Conservation (phyloP, 495 filamentous ascomycete species). For the Daldinia childiae region DNA sequence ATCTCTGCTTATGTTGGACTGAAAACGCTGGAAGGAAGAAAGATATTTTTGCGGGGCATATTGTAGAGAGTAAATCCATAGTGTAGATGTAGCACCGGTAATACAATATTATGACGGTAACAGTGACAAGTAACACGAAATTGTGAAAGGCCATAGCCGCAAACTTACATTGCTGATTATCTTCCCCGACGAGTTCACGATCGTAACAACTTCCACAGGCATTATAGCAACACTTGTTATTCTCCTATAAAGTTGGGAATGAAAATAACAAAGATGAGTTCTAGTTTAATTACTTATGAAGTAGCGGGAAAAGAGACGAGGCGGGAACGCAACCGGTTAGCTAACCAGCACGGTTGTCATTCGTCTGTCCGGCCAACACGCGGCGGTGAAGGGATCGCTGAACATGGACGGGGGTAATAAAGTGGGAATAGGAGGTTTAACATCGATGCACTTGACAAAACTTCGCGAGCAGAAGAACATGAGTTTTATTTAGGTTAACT, state of each 20-base stretch:
- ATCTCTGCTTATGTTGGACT: constrained; percentile 1
- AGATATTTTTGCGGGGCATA: constrained; percentile 29
- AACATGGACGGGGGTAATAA: constrained; percentile 39
- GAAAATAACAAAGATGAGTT: constrained; percentile 11
- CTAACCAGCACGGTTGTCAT: constrained; percentile 36
- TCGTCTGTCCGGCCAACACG: constrained; percentile 31
- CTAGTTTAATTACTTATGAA: constrained; percentile 35
- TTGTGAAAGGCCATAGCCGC: not conserved
- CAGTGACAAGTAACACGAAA: constrained; percentile 8
- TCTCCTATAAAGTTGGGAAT: constrained; percentile 21
- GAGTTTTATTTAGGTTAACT: constrained; percentile 18
- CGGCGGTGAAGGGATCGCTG: constrained; percentile 44
- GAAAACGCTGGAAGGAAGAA: not conserved
- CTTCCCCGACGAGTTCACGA: constrained; percentile 92
- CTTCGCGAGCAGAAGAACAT: constrained; percentile 18
- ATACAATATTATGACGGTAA: not conserved
- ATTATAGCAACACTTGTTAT: constrained; percentile 46
- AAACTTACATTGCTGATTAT: constrained; percentile 84
- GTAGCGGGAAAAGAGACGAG: constrained; percentile 37
- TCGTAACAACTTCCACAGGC: constrained; percentile 78
- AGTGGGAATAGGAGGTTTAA: constrained; percentile 38
- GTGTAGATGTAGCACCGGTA: constrained; percentile 3
- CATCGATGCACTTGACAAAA: constrained; percentile 20
- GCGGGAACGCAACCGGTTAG: constrained; percentile 35
- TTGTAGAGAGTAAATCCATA: constrained; percentile 34